Conservation (phyloP, 2,329 filamentous ascomycete species). For the Epichloe uncinata region DNA sequence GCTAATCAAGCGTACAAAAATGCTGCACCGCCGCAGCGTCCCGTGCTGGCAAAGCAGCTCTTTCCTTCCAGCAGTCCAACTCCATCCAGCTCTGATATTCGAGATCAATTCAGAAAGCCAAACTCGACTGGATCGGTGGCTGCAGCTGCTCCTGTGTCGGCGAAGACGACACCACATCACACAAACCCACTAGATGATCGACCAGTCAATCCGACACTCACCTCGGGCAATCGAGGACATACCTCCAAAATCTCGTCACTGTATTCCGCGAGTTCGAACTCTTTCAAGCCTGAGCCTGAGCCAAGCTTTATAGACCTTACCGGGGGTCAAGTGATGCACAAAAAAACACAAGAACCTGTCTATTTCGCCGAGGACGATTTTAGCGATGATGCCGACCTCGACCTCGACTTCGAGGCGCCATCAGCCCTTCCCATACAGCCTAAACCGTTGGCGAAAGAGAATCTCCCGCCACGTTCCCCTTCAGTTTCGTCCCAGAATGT, state of each 20-base stretch:
- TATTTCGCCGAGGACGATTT: slow-evolving; percentile 73
- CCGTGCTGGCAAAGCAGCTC: slow-evolving; percentile 33
- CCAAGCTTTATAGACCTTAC: slow-evolving; percentile 22
- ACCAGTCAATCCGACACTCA: slow-evolving; percentile 20
- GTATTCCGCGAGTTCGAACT: slow-evolving; percentile 29
- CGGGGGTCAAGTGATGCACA: slow-evolving; percentile 10
- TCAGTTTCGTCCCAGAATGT: slow-evolving; percentile 16
- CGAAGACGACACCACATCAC: slow-evolving; percentile 21
- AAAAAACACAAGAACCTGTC: slow-evolving; percentile 25
- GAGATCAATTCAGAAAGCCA: slow-evolving; percentile 35
- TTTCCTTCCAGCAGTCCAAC: slow-evolving; percentile 45
- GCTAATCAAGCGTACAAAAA: slow-evolving; percentile 6
- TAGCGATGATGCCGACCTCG: slow-evolving; percentile 68
- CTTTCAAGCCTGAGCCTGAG: slow-evolving; percentile 27
- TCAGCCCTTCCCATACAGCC: slow-evolving; percentile 30
- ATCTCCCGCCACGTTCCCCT: slow-evolving; percentile 15
- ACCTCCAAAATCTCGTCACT: slow-evolving; percentile 14
- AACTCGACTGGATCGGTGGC: slow-evolving; percentile 21
- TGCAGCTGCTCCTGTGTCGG: slow-evolving; percentile 19
- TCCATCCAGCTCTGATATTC: slow-evolving; percentile 31
- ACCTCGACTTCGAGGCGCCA: slow-evolving; percentile 53
- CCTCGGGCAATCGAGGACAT: slow-evolving; percentile 7
- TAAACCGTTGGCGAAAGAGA: slow-evolving; percentile 13
- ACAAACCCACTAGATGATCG: slow-evolving; percentile 15
- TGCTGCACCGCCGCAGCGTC: slow-evolving; percentile 22